Percentiles rank a stretch among this genome's conserved stretches.
phyloP scores from a whole-genome alignment of 108 stramenopile species.

The Cyclotella sp. region DNA sequence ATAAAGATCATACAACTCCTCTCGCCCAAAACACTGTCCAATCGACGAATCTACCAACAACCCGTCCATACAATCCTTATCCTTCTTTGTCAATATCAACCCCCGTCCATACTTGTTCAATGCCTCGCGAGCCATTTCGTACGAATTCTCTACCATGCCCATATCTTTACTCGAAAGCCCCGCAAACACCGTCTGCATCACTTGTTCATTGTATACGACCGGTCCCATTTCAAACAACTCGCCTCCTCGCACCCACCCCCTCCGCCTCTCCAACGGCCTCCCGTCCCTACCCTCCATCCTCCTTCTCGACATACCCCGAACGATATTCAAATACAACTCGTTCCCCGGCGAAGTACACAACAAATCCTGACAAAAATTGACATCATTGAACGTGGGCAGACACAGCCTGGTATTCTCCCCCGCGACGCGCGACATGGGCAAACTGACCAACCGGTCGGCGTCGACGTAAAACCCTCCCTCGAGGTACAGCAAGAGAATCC shows the following conservation, averaged over 20 bases:
- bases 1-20: slow-evolving; percentile 20
- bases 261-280: slow-evolving; percentile 18
- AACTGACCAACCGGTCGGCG: slow-evolving; percentile 28
- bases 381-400: slow-evolving; percentile 34
- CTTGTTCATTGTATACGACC: slow-evolving; percentile 16
- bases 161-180: slow-evolving; percentile 10
- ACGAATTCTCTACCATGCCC: not conserved
- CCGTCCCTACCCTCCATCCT: slow-evolving; percentile 3
- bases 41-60: slow-evolving; percentile 23
- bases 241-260: slow-evolving; percentile 30
- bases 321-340: slow-evolving; percentile 20
- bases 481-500: slow-evolving; percentile 25
- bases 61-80: not conserved
- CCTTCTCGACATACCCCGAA: slow-evolving; percentile 15
- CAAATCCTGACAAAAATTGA: slow-evolving; percentile 44
- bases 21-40: not conserved
- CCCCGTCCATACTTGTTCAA: slow-evolving; percentile 5
- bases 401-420: slow-evolving; percentile 11
- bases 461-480: slow-evolving; percentile 37
- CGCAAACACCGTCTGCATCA: slow-evolving; percentile 23
- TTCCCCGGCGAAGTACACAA: slow-evolving; percentile 27
- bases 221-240: slow-evolving; percentile 34
- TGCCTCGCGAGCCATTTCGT: slow-evolving; percentile 16
- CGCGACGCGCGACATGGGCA: not conserved
- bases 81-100: slow-evolving; percentile 27